Percentiles rank a stretch among this genome's conserved stretches.
Evolutionary conservation across 148 eudicot species (phyloP).

Genomic region (Vaccinium macrocarpon): DNA sequence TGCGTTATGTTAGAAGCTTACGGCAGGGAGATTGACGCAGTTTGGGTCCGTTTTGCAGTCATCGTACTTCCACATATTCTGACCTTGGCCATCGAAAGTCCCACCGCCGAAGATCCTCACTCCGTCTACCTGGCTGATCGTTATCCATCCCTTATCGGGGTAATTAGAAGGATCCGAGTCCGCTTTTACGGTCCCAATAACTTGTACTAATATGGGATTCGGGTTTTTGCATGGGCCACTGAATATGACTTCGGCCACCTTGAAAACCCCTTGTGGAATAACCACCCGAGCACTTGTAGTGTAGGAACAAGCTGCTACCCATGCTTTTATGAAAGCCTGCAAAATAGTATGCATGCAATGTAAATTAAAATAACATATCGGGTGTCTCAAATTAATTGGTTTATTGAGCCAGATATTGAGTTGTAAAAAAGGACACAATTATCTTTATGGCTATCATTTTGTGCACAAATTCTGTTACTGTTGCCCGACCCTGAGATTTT

Average conservation of each 20-base stretch:
- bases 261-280: conserved; percentile 34
- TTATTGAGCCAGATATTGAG: not conserved
- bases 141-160: conserved; percentile 31
- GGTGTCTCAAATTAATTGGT: no score
- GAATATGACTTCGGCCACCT: conserved; percentile 24
- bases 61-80: conserved; percentile 32
- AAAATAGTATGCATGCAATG: no score
- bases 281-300: conserved; percentile 26
- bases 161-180: conserved; percentile 32
- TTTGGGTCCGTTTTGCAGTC: conserved; percentile 27
- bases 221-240: conserved; percentile 39
- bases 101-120: conserved; percentile 34
- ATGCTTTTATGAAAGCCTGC: conserved; percentile 36
- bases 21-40: conserved; percentile 40
- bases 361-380: not conserved
- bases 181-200: conserved; percentile 35
- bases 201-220: conserved; percentile 23
- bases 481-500: no score
- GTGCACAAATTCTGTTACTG: not conserved
- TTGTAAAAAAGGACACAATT: not conserved
- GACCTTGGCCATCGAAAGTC: conserved; percentile 35
- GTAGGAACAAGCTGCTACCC: conserved; percentile 41
- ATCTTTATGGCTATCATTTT: not conserved
- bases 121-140: conserved; percentile 27
- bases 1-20: conserved; percentile 13